These are phyloP conservation scores for Patellifolia procumbens DNA, from an alignment of 179 eudicot species.

Conservation along the genomic window DNA sequence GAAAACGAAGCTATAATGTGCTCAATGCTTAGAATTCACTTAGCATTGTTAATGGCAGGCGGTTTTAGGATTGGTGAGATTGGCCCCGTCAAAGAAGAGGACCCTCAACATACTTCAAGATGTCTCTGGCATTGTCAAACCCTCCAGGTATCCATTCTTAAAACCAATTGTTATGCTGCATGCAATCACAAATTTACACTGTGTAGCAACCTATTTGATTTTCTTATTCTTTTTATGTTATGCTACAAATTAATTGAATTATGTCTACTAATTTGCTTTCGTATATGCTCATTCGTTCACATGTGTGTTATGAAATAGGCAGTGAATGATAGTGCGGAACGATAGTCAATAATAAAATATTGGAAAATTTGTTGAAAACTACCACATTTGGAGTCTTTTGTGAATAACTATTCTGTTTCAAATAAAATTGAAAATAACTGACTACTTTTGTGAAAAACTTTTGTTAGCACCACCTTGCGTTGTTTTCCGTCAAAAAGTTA, in stretches of 20 bases:
- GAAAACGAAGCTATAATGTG: neutral
- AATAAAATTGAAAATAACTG: too few relatives aligned
- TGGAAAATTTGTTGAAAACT: too few relatives aligned
- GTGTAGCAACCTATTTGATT: too few relatives aligned
- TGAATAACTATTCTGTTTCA: too few relatives aligned
- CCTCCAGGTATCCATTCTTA: conserved; percentile 24
- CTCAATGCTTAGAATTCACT: neutral
- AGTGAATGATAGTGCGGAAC: too few relatives aligned
- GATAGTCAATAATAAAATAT: too few relatives aligned
- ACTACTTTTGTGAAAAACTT: too few relatives aligned
- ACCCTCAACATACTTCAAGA: conserved; percentile 26
- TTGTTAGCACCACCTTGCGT: too few relatives aligned
- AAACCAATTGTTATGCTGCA: neutral
- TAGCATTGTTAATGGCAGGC: conserved; percentile 19
- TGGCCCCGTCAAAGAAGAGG: conserved; percentile 28
- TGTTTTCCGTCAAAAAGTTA: too few relatives aligned
- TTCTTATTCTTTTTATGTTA: too few relatives aligned
- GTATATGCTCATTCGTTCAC: neutral
- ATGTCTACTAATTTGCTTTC: neutral
- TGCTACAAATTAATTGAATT: neutral
- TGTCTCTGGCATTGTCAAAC: conserved; percentile 31
- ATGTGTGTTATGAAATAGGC: too few relatives aligned
- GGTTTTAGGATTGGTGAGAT: conserved; percentile 18
- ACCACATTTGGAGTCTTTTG: too few relatives aligned
- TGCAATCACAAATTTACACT: neutral